These are phyloP conservation scores for Lotmaria passim DNA, from an alignment of 208 protist genomes.

Conservation along the genomic window DNA sequence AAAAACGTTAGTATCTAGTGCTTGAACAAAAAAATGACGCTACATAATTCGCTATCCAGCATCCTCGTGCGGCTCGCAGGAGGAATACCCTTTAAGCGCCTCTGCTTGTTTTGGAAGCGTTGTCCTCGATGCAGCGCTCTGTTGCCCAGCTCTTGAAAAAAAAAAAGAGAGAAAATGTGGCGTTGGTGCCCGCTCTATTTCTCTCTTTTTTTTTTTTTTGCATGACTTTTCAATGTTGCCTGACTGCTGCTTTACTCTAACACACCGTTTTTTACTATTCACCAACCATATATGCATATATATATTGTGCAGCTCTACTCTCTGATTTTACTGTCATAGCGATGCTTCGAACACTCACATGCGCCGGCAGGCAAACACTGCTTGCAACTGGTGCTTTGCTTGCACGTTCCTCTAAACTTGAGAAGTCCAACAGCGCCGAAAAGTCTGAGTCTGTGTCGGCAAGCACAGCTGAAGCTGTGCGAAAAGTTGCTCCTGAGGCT, in stretches of 20 bases:
- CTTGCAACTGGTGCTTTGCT: neutral
- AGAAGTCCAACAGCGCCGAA: neutral
- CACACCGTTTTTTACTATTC: conserved; percentile 1
- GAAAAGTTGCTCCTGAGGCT: neutral
- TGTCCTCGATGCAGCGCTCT: no score
- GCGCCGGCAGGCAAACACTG: neutral
- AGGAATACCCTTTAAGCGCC: no score
- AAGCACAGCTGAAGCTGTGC: neutral
- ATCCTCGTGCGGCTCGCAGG: no score
- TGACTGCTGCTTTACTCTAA: neutral
- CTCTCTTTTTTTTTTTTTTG: neutral
- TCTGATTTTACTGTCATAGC: neutral
- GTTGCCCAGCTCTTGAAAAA: no score
- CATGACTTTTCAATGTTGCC: no score
- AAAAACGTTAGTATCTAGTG: no score
- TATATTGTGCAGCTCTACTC: neutral
- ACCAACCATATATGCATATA: neutral
- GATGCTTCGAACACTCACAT: conserved; percentile 4
- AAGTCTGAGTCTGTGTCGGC: neutral
- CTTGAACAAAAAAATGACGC: no score
- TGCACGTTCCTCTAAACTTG: conserved; percentile 4
- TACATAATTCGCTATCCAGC: no score
- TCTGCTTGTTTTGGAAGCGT: no score
- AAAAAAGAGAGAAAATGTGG: no score
- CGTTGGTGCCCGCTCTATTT: no score